Evolutionary conservation across 768 basidiomycete species (phyloP), one percentile per base, ranked within the genome.

Genomic region (Grammothele lineata): DNA sequence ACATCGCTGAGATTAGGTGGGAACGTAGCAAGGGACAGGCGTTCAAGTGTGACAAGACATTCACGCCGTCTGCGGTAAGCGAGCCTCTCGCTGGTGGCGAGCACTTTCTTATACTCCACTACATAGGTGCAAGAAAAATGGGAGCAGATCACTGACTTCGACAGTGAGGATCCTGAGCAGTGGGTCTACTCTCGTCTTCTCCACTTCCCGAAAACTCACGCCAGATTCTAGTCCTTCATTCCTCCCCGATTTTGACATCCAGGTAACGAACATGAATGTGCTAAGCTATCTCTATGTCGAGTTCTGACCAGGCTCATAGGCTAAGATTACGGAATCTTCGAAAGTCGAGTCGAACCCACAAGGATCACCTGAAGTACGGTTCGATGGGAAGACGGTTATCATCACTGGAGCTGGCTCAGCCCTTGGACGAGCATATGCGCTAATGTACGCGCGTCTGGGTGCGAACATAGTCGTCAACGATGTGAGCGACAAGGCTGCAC

Each of bases 381-480:
- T 87, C 62, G 87, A 90, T 50, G 87, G 83, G 14, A 85, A 97
- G 71, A 95, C 92, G 10, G 89, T 88, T 49, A 83, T 99, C 57
- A 77, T 98, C 56, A 98, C 96, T 2, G 96, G 95, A 32, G 90
- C 93, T 6, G 95, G 95, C 34, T 91, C 87, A 22, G 96, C 95
- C 43, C 81, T 99, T 24, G 96, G 96, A 15, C 83, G 96, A 23
- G 79, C 81, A 2, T 96, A 98, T 61, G 89, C 96, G 0, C 75
- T 86, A 35, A 89, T 97, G 88, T 98, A 87, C 61, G 89, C 78
- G 21, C 82, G 78, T 44, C 81, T 94, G 8, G 95, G 96, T n/a
- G 95, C 92, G 9, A 96, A 96, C 57, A 89, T 99, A 25, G 88
- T 98, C 37, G 81, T 98, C 35, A 99, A 98, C 63, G 96, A 99